Percentiles rank a stretch among this genome's conserved stretches.
Evolutionary conservation across 2,329 filamentous ascomycete species (phyloP).

Genomic region (Alternaria angustiovoidea): DNA sequence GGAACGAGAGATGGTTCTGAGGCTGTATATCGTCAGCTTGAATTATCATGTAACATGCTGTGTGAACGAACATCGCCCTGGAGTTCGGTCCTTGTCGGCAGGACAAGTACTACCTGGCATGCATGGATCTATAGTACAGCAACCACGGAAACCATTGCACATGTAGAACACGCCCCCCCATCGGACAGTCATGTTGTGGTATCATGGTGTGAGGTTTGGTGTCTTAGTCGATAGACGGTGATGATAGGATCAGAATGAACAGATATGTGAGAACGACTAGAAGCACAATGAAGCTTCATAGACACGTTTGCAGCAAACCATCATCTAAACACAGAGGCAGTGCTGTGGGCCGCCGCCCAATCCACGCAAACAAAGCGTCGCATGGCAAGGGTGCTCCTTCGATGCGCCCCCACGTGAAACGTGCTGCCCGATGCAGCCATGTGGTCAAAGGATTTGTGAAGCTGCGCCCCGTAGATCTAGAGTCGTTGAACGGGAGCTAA

Average conservation of each 20-base stretch:
- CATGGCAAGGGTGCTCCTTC: conserved; percentile 16
- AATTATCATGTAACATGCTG: background rate
- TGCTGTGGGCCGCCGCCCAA: conserved; percentile 6
- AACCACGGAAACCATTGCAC: conserved; percentile 34
- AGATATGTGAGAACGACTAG: background rate
- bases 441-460: conserved; percentile 7
- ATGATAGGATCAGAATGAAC: background rate
- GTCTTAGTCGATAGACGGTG: background rate
- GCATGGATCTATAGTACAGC: conserved; percentile 39
- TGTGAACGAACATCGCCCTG: conserved; percentile 26
- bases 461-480: background rate
- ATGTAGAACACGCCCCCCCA: conserved; percentile 33
- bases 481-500: background rate
- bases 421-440: conserved; percentile 4
- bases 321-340: conserved; percentile 1
- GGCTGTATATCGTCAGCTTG: conserved; percentile 1
- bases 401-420: conserved; percentile 11
- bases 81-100: conserved; percentile 26
- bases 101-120: conserved; percentile 29
- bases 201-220: conserved; percentile 19
- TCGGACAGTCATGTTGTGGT: conserved; percentile 18
- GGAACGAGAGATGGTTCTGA: background rate
- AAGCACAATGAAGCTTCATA: background rate
- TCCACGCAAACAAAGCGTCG: conserved; percentile 26
- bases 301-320: conserved; percentile 11